Evolutionary conservation across 2,329 filamentous ascomycete genomes (phyloP), one percentile per base, ranked within the genome.

Genomic region (Emergomyces africanus): DNA sequence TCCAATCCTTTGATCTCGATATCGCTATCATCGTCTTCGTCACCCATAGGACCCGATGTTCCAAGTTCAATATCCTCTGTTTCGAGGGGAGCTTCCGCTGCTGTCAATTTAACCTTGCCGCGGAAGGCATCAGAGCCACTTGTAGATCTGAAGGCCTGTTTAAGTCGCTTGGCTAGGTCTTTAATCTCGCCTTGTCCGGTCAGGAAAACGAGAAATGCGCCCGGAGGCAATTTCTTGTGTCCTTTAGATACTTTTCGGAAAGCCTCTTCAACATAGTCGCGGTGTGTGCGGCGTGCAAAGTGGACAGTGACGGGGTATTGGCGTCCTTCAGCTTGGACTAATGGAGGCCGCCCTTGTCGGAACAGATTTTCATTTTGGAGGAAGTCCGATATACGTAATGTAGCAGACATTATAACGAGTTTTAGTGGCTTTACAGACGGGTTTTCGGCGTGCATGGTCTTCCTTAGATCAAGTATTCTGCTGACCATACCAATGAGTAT

Each of bases 401-500:
- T 99, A 49, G 94, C 94, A 61, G 92, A 97, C 95, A 99, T 99
- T 74, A 99, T 95, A 61, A 99, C 83, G 9, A 99, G 80, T 74
- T 97, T 99, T 57, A 99, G 74, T 0, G 91, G 90, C 64, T 85
- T 86, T 33, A 88, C 75, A 0, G 82, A 81, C 0, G 85, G 76
- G 61, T 94, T 83, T 70, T 94, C 87, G 61, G 81, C 77, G 8
- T 83, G 83, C 75, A 96, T 81, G 44, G 89, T 83, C 57, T 86
- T 82, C 61, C 94, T 83, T 58, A 96, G 76, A 65, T 90, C 89
- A 54, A 96, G 89, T 39, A 97, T 90, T 68, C 92, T 84, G 68
- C 91, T 96, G 18, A 97, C 83, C 84, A 99, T 95, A 56, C 94
- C 94, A 64, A 99, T 91, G n/a, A 99, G 76, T 46, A 99, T 95